phyloP scores from a whole-genome alignment of 768 basidiomycete species.

The Suillus spraguei region DNA sequence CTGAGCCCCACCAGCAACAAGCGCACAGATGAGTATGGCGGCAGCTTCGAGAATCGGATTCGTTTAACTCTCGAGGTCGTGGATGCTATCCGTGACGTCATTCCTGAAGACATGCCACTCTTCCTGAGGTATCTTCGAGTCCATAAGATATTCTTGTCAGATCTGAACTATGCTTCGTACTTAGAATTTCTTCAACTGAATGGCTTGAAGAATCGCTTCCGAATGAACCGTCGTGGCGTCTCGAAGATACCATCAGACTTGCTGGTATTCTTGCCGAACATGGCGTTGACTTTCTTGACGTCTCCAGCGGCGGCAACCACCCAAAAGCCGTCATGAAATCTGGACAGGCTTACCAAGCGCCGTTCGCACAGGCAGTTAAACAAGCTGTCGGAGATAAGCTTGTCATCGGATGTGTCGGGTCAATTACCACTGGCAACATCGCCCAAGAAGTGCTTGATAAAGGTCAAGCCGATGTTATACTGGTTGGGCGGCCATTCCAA shows the following conservation, averaged over 20 bases:
- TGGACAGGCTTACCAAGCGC: conserved; percentile 52
- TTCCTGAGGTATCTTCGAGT: no score
- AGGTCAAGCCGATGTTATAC: conserved; percentile 47
- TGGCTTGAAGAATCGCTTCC: conserved; percentile 65
- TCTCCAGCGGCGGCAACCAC: conserved; percentile 65
- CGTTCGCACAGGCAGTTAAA: conserved; percentile 56
- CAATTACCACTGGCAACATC: conserved; percentile 39
- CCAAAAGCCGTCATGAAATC: conserved; percentile 34
- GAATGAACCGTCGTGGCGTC: conserved; percentile 65
- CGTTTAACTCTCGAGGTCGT: no score
- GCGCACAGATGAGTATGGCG: no score
- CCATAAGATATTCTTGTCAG: no score
- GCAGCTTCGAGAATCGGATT: no score
- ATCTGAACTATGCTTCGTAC: no score
- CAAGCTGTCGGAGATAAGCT: conserved; percentile 44
- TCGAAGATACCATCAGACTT: conserved; percentile 67
- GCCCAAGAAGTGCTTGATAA: conserved; percentile 46
- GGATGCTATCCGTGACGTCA: no score
- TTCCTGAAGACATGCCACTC: no score
- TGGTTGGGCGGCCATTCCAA: conserved; percentile 57
- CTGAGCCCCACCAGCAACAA: no score
- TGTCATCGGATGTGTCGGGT: conserved; percentile 31
- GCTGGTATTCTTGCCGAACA: conserved; percentile 58
- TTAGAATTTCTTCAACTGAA: conserved; percentile 43
- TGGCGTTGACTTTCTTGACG: conserved; percentile 78